Evolutionary conservation across 495 filamentous ascomycete species (phyloP), one percentile per base, ranked within the genome.

Genomic region (Glarea lozoyensis): DNA sequence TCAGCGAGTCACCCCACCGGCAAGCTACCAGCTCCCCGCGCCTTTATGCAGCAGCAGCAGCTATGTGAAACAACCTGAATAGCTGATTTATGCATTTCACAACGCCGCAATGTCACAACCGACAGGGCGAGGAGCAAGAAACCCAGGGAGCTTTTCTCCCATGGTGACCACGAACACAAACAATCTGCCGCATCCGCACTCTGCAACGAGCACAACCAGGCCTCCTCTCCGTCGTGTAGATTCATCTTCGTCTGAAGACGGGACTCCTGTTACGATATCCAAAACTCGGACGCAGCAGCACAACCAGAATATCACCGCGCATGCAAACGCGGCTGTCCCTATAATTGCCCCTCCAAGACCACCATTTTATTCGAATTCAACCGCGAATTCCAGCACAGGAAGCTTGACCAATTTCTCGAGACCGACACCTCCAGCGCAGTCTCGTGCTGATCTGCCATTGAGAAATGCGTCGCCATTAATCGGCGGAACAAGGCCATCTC

Each of bases 371-470:
- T n/a, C n/a, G n/a, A 22, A 25, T 10, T 34, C 50, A 0, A 19
- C 40, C 18, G 43, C 45, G 19, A 58, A 45, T 34, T 47, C 51
- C 6, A 52, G 51, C 40, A 43, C 48, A 21, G 66, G 56, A 45
- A 47, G 49, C 30, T 63, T 69, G 1, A 70, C 70, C 46, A 79
- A 76, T 60, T 77, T 76, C 64, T 77, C 73, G 31, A 70, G 76
- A 7, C 55, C 55, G 13, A 49, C 52, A 3, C 23, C 33, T 1
- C 29, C 44, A 10, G 24, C 27, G 3, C 35, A 18, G 6, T 16
- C 34, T 12, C 49, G 50, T 5, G 15, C 27, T 9, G 48, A 54
- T 15, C 23, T 47, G 12, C 44, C 50, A 10, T 21, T 45, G 29
- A 50, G 54, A 42, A 49, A 50, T 46, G 54, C 38, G 17, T 45